A percentile compares a stretch with the other conserved stretches of the same genome.
These are phyloP conservation scores for Pseudohalonectria lignicola DNA, from an alignment of 2,329 filamentous ascomycete genomes.

Conservation along the genomic window DNA sequence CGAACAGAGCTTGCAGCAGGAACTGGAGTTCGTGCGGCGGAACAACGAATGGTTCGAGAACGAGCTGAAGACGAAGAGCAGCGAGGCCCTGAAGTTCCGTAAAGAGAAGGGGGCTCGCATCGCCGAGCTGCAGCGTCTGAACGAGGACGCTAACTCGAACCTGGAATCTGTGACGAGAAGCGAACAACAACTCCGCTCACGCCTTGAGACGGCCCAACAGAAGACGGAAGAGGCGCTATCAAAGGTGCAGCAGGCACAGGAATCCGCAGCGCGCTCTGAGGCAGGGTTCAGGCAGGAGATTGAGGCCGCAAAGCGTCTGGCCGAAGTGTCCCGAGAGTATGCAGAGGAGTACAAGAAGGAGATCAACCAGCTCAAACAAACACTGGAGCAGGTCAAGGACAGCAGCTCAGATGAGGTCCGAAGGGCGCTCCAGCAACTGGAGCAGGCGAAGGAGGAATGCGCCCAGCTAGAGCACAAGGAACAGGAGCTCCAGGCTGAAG, in stretches of 20 bases:
- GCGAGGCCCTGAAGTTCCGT: slow-evolving; percentile 78
- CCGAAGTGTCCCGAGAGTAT: slow-evolving; percentile 43
- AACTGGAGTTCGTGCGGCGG: slow-evolving; percentile 76
- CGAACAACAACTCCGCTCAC: slow-evolving; percentile 69
- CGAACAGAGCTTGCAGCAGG: slow-evolving; percentile 81
- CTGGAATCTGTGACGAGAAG: slow-evolving; percentile 69
- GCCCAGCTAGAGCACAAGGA: slow-evolving; percentile 33
- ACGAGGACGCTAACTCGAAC: slow-evolving; percentile 72
- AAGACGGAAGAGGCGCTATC: slow-evolving; percentile 78
- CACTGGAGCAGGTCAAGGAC: slow-evolving; percentile 55
- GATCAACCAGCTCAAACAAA: slow-evolving; percentile 59
- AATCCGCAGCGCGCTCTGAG: slow-evolving; percentile 69
- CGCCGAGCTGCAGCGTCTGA: slow-evolving; percentile 74
- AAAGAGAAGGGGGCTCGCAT: slow-evolving; percentile 92
- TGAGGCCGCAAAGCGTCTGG: slow-evolving; percentile 68
- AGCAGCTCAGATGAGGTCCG: slow-evolving; percentile 51
- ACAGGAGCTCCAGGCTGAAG: slow-evolving; percentile 38
- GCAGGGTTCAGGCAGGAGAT: slow-evolving; percentile 82
- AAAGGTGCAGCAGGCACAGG: slow-evolving; percentile 76
- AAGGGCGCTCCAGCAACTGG: slow-evolving; percentile 44
- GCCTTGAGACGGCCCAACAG: slow-evolving; percentile 72
- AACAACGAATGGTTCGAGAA: slow-evolving; percentile 90
- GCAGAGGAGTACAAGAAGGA: slow-evolving; percentile 34
- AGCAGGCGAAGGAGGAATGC: slow-evolving; percentile 38
- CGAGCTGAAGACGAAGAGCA: slow-evolving; percentile 81